These are phyloP conservation scores for Globisporangium orthogonon DNA, from an alignment of 352 stramenopile genomes.

Conservation along the genomic window DNA sequence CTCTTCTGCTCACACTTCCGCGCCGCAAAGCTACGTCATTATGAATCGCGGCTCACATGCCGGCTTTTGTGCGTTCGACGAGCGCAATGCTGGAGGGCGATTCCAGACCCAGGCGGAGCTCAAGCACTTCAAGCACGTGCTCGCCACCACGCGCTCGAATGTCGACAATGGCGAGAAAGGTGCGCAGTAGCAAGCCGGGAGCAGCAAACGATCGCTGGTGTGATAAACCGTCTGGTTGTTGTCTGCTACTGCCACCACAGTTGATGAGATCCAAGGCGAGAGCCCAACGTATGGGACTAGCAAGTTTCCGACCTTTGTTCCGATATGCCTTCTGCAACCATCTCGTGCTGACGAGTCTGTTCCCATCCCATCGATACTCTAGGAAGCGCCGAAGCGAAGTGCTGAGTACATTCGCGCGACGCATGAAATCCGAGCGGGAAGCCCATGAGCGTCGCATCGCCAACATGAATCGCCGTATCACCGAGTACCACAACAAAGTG, in stretches of 20 bases:
- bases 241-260: constrained; percentile 7
- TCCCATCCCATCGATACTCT: background rate
- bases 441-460: constrained; percentile 57
- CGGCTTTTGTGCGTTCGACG: constrained; percentile 71
- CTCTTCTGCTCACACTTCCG: background rate
- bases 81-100: constrained; percentile 67
- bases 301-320: background rate
- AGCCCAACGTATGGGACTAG: constrained; percentile 35
- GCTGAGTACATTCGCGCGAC: constrained; percentile 48
- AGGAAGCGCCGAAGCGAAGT: constrained; percentile 43
- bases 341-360: background rate
- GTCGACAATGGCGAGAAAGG: constrained; percentile 55
- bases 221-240: background rate
- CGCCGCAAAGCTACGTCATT: background rate
- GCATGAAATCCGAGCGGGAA: constrained; percentile 48
- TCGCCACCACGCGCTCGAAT: constrained; percentile 35
- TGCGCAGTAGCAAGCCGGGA: constrained; percentile 1
- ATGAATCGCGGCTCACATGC: constrained; percentile 61
- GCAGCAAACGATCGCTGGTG: background rate
- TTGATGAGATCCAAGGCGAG: constrained; percentile 31
- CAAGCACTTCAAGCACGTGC: constrained; percentile 69
- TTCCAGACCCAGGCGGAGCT: constrained; percentile 74
- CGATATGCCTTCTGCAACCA: background rate
- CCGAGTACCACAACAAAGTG: constrained; percentile 69
- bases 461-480: constrained; percentile 83